These are phyloP conservation scores for Rhipidocladum racemiflorum DNA, from an alignment of 176 grass and related monocot species.

Conservation along the genomic window DNA sequence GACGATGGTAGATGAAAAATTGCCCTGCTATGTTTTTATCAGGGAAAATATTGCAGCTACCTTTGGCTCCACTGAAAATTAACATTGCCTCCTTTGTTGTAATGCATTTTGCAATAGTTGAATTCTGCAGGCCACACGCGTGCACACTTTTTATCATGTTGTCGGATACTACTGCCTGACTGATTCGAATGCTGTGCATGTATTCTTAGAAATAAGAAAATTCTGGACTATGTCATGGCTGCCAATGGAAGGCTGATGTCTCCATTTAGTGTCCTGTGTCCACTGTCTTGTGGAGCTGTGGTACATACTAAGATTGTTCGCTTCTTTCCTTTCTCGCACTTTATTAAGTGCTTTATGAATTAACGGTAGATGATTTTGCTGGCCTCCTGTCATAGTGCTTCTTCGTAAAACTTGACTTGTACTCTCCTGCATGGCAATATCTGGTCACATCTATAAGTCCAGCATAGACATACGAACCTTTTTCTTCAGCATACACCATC, in stretches of 20 bases:
- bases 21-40: neutral
- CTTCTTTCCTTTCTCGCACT: neutral
- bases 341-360: constrained; percentile 1
- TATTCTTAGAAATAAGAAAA: neutral
- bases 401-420: neutral
- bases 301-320: neutral
- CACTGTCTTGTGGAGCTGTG: neutral
- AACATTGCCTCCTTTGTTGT: neutral
- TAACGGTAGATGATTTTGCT: neutral
- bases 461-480: neutral
- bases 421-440: neutral
- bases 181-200: neutral
- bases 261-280: neutral
- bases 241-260: neutral
- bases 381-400: neutral
- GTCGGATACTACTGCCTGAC: neutral
- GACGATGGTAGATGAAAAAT: neutral
- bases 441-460: neutral
- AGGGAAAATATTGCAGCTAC: neutral
- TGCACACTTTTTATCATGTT: neutral
- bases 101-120: neutral
- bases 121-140: neutral
- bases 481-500: neutral
- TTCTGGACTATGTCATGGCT: neutral
- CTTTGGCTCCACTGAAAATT: neutral